These are phyloP conservation scores for Mycena olivaceomarginata DNA, from an alignment of 768 basidiomycete genomes.

Conservation along the genomic window DNA sequence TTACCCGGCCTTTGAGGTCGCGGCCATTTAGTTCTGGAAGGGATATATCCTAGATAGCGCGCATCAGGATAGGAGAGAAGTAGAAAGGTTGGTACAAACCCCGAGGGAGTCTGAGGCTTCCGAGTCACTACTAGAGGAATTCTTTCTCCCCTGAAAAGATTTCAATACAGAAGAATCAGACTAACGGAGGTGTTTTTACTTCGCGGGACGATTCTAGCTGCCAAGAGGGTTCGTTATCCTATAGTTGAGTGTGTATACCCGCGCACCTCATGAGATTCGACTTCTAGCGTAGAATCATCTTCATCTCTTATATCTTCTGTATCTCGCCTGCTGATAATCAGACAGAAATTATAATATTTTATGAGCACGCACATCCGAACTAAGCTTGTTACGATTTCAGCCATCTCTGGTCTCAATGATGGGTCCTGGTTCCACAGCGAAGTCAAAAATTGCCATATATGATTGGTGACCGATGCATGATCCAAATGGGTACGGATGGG, in stretches of 20 bases:
- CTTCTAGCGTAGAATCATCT: background rate
- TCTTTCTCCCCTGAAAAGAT: too few relatives aligned
- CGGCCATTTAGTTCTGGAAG: background rate
- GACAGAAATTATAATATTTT: too few relatives aligned
- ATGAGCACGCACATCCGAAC: background rate
- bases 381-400: background rate
- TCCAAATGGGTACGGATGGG: background rate
- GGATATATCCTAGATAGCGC: background rate
- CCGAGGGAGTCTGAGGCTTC: background rate
- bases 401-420: background rate
- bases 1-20: background rate
- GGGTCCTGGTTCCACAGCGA: background rate
- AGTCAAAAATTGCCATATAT: background rate
- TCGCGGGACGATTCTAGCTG: too few relatives aligned
- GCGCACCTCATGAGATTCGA: too few relatives aligned
- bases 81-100: background rate
- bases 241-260: too few relatives aligned
- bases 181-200: too few relatives aligned
- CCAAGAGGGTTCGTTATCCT: too few relatives aligned
- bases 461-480: background rate
- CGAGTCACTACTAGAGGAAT: too few relatives aligned
- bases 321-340: too few relatives aligned
- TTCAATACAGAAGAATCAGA: too few relatives aligned
- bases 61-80: background rate
- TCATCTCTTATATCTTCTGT: too few relatives aligned